Percentiles rank a stretch among this genome's conserved stretches.
Conservation (phyloP, 2,329 filamentous ascomycete species). For the Thelonectria blattea region DNA sequence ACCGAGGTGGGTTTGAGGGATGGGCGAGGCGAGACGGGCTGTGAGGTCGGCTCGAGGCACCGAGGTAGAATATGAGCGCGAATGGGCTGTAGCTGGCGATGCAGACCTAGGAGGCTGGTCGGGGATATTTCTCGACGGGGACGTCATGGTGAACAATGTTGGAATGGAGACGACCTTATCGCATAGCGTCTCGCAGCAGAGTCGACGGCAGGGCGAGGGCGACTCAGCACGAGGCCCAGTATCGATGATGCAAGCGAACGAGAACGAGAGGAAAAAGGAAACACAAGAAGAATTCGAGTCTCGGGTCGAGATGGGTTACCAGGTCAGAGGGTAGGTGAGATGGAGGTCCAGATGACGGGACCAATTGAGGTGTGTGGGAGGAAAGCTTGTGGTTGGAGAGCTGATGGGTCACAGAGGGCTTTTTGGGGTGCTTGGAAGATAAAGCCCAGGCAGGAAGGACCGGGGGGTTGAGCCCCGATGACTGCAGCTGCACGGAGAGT, state of each 20-base stretch:
- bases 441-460: constrained; percentile 8
- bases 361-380: constrained; percentile 21
- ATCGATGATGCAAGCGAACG: neutral
- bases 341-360: constrained; percentile 15
- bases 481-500: constrained; percentile 3
- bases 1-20: constrained; percentile 49
- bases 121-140: constrained; percentile 46
- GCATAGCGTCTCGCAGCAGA: constrained; percentile 29
- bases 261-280: constrained; percentile 2
- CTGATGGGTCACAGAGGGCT: constrained; percentile 1
- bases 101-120: constrained; percentile 51
- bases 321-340: constrained; percentile 7
- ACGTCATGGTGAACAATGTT: constrained; percentile 43
- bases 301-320: neutral
- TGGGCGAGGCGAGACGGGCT: constrained; percentile 65
- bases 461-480: constrained; percentile 3
- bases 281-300: constrained; percentile 1
- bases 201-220: constrained; percentile 5
- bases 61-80: constrained; percentile 57
- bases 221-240: constrained; percentile 17
- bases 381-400: constrained; percentile 22
- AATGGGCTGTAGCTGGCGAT: constrained; percentile 54
- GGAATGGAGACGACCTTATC: constrained; percentile 31
- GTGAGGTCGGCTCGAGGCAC: constrained; percentile 65
- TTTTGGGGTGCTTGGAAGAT: constrained; percentile 15